A percentile compares a stretch with the other conserved stretches of the same genome.
These are phyloP conservation scores for Papilionanthe hybrid DNA, from an alignment of 116 monocot species.

Conservation along the genomic window DNA sequence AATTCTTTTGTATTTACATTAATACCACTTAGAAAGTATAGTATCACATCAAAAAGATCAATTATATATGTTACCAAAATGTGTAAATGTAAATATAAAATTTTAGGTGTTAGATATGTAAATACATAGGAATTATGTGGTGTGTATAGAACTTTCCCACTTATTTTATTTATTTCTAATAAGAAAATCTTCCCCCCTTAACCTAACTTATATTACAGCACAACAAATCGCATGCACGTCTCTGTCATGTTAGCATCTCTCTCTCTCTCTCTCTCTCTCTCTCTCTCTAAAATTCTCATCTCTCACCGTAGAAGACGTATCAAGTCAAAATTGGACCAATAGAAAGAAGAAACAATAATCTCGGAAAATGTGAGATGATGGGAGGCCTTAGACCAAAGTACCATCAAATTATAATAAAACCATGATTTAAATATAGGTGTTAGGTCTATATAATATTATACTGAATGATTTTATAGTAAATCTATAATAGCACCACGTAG, in stretches of 20 bases:
- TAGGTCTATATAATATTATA: neutral
- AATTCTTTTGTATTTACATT: no score
- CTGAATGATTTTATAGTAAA: neutral
- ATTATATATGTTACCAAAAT: no score
- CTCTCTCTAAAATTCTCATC: neutral
- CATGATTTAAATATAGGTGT: neutral
- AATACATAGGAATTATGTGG: no score
- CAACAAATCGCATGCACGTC: conserved; percentile 23
- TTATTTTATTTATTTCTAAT: neutral
- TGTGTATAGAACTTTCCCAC: no score
- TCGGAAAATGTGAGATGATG: neutral
- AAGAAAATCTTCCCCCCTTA: neutral
- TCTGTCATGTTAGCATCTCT: conserved; percentile 4
- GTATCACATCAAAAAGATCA: no score
- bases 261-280: neutral
- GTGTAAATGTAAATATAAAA: no score
- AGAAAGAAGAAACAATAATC: neutral
- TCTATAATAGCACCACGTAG: neutral
- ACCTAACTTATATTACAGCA: neutral
- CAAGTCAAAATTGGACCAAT: neutral
- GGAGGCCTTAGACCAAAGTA: neutral
- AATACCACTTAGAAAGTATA: no score
- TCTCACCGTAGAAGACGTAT: neutral
- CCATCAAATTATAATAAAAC: neutral
- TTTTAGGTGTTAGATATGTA: no score